Evolutionary conservation across 768 basidiomycete genomes (phyloP), one percentile per base, ranked within the genome.

Genomic region (Auriculariales sp.): DNA sequence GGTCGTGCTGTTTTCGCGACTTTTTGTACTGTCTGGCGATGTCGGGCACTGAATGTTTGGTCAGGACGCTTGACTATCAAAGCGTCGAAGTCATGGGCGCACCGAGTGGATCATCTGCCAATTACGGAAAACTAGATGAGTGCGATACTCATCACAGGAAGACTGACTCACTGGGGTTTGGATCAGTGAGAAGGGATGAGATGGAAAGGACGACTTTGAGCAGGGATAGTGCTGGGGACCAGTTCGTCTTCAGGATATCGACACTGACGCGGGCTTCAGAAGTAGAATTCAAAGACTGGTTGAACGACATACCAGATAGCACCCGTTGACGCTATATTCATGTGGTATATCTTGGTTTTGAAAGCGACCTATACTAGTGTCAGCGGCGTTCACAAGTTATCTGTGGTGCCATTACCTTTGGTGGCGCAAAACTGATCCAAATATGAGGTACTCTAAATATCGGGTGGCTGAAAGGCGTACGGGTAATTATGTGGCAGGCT

Each of bases 191-290:
- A 10, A 97, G 76, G 0, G 90, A 93, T 0, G 90, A 93, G 3
- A 97, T 73, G 25, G 90, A 93, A 17, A 97, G 77, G 64, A 97
- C 81, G 59, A 94, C 86, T 69, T 97, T 95, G 72, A 87, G 92
- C 45, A 97, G 70, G 2, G 90, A 93, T 17, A 97, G 66, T 2
- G 92, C 92, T 5, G 92, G 92, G 1, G 88, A 92, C 92, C 92
- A 97, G 58, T 88, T 85, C 58, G 79, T 75, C 67, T 97, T 95
- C 52, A 97, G 74, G 47, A 94, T 89, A 65, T 95, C 86, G 56
- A 91, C 85, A 59, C 86, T 90, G 48, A 89, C 81, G 55, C 71
- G 73, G 22, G n/a, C n/a, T 0, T n/a, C 19, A 44, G 14, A 55
- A 52, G 5, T 48, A 35, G n/a, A 27, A 22, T 3, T 32, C 15